Evolutionary conservation across 2,329 filamentous ascomycete genomes (phyloP), one percentile per base, ranked within the genome.

Genomic region (Penicillium sp.): DNA sequence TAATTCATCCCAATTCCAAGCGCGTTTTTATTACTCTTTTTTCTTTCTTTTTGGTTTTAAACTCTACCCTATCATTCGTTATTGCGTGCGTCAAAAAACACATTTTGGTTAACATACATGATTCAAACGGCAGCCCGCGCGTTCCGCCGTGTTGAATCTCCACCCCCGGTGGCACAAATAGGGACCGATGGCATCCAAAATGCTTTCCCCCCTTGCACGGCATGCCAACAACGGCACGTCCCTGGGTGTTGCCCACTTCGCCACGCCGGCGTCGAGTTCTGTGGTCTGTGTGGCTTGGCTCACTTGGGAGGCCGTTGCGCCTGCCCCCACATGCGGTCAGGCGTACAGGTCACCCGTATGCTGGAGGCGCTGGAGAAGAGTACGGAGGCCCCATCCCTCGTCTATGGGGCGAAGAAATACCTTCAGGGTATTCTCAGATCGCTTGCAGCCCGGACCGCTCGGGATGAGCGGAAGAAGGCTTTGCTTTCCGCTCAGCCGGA

Each of bases 291-390:
- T 60, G 85, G 86, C 16, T 78, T 84, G 23, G 82, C 84, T 1
- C 86, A 88, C 66, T 84, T 78, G 60, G 85, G 85, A 3, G 68
- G 78, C 52, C 72, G 74, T 1, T 78, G 82, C 33, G 80, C 79
- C 9, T 90, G 87, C 66, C 83, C 86, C 15, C 83, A 87, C 67
- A 78, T 90, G 50, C 78, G 77, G 53, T 84, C 84, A 3, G 83
- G 89, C 60, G 82, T 80, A 3, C 82, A 90, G 66, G 78, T 91
- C 16, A 79, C 82, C 53, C 75, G 82, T 21, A 88, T 91, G 79
- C 75, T 91, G 16, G 80, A 84, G 54, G 81, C 83, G 0, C 71
- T 91, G 23, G 84, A 84, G 64, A 72, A 78, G 52, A 86, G 82
- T 53, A 79, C 78, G 0, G 87, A 89, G 66, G 75, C 79, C 11